Conservation (phyloP, 495 filamentous ascomycete genomes). For the Ramalina intermedia region DNA sequence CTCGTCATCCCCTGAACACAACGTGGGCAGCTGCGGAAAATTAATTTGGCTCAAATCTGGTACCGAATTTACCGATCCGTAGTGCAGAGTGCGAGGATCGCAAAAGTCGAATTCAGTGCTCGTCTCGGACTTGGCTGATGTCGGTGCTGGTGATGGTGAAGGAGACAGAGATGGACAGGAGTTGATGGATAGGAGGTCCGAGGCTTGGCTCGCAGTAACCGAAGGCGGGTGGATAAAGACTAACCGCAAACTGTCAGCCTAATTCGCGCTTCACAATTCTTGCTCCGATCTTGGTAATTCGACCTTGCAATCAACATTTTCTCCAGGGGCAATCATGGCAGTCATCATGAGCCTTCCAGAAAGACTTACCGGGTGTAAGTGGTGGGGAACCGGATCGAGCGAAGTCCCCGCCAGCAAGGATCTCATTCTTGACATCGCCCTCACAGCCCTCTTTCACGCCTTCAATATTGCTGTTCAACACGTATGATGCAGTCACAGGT, state of each 20-base stretch:
- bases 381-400: conserved; percentile 63
- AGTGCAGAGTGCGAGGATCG: conserved; percentile 73
- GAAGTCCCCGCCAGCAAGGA: conserved; percentile 65
- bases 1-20: conserved; percentile 59
- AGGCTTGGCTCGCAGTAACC: conserved; percentile 45
- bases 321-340: background rate
- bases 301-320: background rate
- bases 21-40: conserved; percentile 53
- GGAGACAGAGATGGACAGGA: conserved; percentile 69
- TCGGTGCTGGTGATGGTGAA: conserved; percentile 55
- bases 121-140: conserved; percentile 44
- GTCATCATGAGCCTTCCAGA: background rate
- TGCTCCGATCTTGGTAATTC: background rate
- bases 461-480: conserved; percentile 56
- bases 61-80: conserved; percentile 41
- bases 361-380: conserved; percentile 79
- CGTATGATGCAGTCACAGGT: conserved; percentile 67
- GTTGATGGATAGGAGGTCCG: conserved; percentile 57
- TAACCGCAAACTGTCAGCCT: conserved; percentile 23
- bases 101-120: conserved; percentile 66
- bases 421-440: conserved; percentile 58
- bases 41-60: conserved; percentile 37
- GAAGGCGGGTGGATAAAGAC: conserved; percentile 73
- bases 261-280: background rate
- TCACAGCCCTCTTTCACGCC: conserved; percentile 73